These are phyloP conservation scores for Ambrosia artemisiifolia DNA, from an alignment of 129 eudicot species.

Conservation along the genomic window DNA sequence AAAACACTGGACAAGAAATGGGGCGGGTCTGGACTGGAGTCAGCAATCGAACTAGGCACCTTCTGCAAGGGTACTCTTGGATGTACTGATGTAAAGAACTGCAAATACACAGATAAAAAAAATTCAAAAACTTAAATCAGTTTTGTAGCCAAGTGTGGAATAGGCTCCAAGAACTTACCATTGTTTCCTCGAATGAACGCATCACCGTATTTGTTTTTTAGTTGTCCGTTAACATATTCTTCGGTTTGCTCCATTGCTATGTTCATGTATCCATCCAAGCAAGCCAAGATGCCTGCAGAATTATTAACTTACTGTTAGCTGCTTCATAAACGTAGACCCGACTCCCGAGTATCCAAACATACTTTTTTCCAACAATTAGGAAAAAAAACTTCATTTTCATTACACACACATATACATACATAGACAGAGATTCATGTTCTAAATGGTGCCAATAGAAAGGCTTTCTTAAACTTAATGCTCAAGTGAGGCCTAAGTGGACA, in stretches of 20 bases:
- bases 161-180: slow-evolving; percentile 39
- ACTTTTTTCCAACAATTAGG: background rate
- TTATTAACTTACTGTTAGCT: background rate
- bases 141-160: background rate
- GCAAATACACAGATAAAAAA: slow-evolving; percentile 27
- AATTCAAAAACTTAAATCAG: background rate
- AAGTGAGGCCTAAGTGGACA: background rate
- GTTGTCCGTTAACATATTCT: slow-evolving; percentile 94
- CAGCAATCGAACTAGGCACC: slow-evolving; percentile 47
- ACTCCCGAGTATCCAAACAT: background rate
- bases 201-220: slow-evolving; percentile 94
- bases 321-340: background rate
- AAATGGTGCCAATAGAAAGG: background rate
- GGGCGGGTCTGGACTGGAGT: background rate
- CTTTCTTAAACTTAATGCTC: background rate
- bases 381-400: background rate
- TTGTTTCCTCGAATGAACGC: slow-evolving; percentile 97
- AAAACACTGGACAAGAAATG: slow-evolving; percentile 13
- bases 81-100: slow-evolving; percentile 98
- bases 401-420: background rate
- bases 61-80: slow-evolving; percentile 84
- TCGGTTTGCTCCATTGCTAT: slow-evolving; percentile 99
- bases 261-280: slow-evolving; percentile 97
- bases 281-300: slow-evolving; percentile 80
- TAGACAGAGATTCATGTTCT: background rate